Evolutionary conservation across 78 protist species (phyloP).

Genomic region (Dictyostelium purpureum): DNA sequence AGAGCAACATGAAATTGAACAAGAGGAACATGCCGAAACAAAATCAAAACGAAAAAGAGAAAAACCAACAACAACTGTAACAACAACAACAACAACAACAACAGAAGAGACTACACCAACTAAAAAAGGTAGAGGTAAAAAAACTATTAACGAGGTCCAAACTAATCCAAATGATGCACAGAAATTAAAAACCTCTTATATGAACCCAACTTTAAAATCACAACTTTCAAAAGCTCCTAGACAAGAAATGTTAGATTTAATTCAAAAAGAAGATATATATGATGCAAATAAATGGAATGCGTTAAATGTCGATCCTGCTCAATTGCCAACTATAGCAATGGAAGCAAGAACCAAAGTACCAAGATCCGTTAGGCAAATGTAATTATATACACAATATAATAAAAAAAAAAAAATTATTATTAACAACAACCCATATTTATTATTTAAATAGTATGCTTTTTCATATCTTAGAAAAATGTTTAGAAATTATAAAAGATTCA

Average conservation of each 20-base stretch:
- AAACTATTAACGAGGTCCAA: not conserved
- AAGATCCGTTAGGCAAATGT: conserved; percentile 33
- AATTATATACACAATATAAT: not conserved
- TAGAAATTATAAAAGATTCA: not conserved
- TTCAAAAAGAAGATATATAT: not conserved
- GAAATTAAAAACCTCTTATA: conserved; percentile 9
- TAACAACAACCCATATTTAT: not conserved
- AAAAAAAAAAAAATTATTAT: not conserved
- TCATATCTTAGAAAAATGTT: conserved; percentile 25
- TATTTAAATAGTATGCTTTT: not conserved
- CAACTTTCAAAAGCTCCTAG: conserved; percentile 22
- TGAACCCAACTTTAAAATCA: conserved; percentile 13
- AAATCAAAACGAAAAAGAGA: too few relatives aligned
- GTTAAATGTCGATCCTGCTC: not conserved
- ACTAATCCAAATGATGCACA: conserved; percentile 6
- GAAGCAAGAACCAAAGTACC: conserved; percentile 26
- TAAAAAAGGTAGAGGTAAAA: not conserved
- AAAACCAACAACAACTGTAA: too few relatives aligned
- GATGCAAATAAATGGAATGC: conserved; percentile 20
- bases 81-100: not conserved
- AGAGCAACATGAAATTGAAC: too few relatives aligned
- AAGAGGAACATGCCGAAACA: too few relatives aligned
- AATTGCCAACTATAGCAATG: not conserved
- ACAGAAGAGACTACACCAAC: too few relatives aligned
- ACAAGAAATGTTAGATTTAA: conserved; percentile 6